Conservation (phyloP, 495 filamentous ascomycete species). For the Aspergillus wentii region DNA sequence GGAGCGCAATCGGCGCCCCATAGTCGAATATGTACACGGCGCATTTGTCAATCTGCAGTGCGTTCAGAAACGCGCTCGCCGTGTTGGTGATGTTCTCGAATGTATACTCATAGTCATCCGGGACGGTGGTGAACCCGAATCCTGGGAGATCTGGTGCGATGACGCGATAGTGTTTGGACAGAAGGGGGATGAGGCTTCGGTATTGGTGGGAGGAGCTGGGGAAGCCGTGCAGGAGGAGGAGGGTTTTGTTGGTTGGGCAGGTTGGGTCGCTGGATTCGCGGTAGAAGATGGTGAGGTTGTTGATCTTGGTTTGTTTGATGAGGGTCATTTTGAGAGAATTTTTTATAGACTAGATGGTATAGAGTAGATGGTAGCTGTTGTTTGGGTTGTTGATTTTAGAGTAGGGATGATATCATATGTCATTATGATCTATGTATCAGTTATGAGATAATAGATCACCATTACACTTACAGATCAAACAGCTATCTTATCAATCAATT, state of each 20-base stretch:
- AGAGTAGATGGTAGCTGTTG: no score
- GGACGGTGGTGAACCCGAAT: conserved; percentile 53
- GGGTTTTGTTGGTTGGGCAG: conserved; percentile 34
- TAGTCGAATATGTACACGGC: conserved; percentile 64
- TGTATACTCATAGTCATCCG: conserved; percentile 43
- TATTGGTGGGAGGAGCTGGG: conserved; percentile 60
- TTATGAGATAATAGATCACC: no score
- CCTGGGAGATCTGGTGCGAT: conserved; percentile 59
- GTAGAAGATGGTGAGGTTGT: conserved; percentile 46
- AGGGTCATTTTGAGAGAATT: no score
- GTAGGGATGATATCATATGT: no score
- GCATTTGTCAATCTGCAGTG: conserved; percentile 41
- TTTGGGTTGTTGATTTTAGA: no score
- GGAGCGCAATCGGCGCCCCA: conserved; percentile 53
- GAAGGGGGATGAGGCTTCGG: conserved; percentile 56
- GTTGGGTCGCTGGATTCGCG: conserved; percentile 35
- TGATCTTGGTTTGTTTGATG: no score
- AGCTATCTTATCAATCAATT: no score
- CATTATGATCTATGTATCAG: no score
- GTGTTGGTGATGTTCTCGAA: conserved; percentile 46
- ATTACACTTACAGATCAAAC: no score
- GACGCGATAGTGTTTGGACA: conserved; percentile 47
- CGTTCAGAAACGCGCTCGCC: conserved; percentile 43
- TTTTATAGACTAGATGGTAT: no score
- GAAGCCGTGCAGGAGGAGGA: conserved; percentile 62